Percentiles rank a stretch among this genome's conserved stretches.
Evolutionary conservation across 2,329 filamentous ascomycete genomes (phyloP).

Genomic region (Drechslerella coelobrocha): DNA sequence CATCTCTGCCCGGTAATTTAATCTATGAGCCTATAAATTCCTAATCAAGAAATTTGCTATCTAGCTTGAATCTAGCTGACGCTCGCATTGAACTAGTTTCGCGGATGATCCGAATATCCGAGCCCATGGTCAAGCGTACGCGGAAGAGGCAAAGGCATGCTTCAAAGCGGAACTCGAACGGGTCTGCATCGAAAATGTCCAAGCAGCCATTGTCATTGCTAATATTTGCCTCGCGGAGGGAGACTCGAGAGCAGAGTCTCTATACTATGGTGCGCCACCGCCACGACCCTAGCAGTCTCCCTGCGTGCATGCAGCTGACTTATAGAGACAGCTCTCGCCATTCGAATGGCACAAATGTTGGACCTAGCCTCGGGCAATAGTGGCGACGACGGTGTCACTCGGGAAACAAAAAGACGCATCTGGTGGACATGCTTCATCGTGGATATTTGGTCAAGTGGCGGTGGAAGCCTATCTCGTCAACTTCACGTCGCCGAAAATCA

Average conservation of each 20-base stretch:
- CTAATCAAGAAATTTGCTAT: too few species aligned
- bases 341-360: conserved; percentile 57
- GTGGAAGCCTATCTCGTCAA: conserved; percentile 55
- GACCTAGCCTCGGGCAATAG: conserved; percentile 52
- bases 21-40: too few species aligned
- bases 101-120: conserved; percentile 49
- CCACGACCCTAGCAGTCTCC: background rate
- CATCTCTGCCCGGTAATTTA: conserved; percentile 53
- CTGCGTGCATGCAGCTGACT: conserved; percentile 1
- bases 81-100: too few species aligned
- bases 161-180: conserved; percentile 56
- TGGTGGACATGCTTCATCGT: conserved; percentile 58
- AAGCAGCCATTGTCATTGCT: conserved; percentile 57
- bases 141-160: conserved; percentile 49
- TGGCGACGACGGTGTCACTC: conserved; percentile 53
- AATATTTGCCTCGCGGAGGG: conserved; percentile 56
- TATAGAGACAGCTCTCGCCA: conserved; percentile 54
- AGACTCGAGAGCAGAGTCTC: conserved; percentile 56
- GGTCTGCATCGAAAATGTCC: conserved; percentile 57
- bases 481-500: conserved; percentile 49
- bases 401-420: conserved; percentile 56
- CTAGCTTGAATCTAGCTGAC: too few species aligned
- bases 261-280: conserved; percentile 57
- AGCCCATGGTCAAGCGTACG: conserved; percentile 39
- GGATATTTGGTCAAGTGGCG: conserved; percentile 58